Percentiles rank a stretch among this genome's conserved stretches.
Evolutionary conservation across 2,329 filamentous ascomycete species (phyloP).

Genomic region (Sclerotinia trifoliorum): DNA sequence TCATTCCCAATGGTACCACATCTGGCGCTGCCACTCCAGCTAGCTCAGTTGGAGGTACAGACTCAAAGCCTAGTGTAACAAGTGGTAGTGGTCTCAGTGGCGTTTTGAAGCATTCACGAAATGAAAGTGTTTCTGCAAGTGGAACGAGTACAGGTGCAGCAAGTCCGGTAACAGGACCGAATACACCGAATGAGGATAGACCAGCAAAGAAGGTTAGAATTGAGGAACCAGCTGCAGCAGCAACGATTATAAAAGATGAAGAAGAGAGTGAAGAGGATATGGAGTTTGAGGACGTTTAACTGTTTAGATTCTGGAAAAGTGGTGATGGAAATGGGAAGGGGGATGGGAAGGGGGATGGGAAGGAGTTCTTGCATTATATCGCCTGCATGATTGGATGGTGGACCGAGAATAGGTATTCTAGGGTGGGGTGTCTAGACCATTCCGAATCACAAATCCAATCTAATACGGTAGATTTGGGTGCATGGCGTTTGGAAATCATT

Average conservation of each 20-base stretch:
- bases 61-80: conserved; percentile 27
- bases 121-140: conserved; percentile 36
- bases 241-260: conserved; percentile 43
- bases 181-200: conserved; percentile 44
- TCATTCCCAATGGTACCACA: conserved; percentile 33
- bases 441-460: neutral
- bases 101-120: conserved; percentile 34
- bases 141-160: conserved; percentile 39
- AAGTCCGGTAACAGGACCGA: conserved; percentile 40
- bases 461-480: conserved; percentile 1
- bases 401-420: neutral
- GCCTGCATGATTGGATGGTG: neutral
- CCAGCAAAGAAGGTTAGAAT: conserved; percentile 62
- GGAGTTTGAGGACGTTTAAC: conserved; percentile 58
- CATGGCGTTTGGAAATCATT: conserved; percentile 17
- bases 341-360: neutral
- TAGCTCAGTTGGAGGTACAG: conserved; percentile 32
- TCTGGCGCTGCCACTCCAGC: conserved; percentile 37
- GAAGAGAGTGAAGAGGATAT: conserved; percentile 54
- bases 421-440: neutral
- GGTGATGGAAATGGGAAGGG: neutral
- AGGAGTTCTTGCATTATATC: conserved; percentile 6
- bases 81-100: conserved; percentile 31
- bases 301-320: neutral
- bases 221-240: conserved; percentile 44